Percentiles rank a stretch among this genome's conserved stretches.
Evolutionary conservation across 345 rosid species (phyloP).

Genomic region (Salix koriyanagi): DNA sequence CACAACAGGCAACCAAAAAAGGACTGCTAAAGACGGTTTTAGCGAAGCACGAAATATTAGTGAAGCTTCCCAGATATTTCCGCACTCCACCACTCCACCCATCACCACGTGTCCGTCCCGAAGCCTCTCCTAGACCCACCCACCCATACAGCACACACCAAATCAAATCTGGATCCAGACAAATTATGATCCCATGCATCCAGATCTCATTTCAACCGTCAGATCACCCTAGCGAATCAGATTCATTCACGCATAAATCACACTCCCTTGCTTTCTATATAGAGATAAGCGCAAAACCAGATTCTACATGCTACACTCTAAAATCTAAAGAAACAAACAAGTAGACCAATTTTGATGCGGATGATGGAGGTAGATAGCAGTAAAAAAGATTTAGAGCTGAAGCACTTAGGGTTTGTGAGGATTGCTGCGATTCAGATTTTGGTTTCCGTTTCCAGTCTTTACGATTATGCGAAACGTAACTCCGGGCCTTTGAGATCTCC

Average conservation of each 20-base stretch:
- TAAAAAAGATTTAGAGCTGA: conserved; percentile 36
- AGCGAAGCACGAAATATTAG: no score
- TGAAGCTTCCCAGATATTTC: not conserved
- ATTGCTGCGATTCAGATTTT: conserved; percentile 52
- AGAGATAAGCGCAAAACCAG: no score
- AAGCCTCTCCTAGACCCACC: conserved; percentile 25
- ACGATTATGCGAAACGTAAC: conserved; percentile 67
- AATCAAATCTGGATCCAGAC: not conserved
- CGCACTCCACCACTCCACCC: not conserved
- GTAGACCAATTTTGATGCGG: not conserved
- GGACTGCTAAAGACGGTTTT: no score
- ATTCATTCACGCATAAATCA: not conserved
- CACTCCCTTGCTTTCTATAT: no score
- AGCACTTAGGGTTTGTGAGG: conserved; percentile 66
- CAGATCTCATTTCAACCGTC: conserved; percentile 31
- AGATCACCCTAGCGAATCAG: conserved; percentile 24
- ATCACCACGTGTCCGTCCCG: conserved; percentile 46
- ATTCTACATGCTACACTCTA: not conserved
- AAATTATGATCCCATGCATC: no score
- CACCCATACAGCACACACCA: not conserved
- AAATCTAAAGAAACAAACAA: not conserved
- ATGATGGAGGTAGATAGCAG: conserved; percentile 43
- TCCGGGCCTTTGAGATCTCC: conserved; percentile 75
- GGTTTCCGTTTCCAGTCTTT: conserved; percentile 47
- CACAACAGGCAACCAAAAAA: no score